Evolutionary conservation across 2,329 filamentous ascomycete species (phyloP).

Genomic region (Beauveria sp.): DNA sequence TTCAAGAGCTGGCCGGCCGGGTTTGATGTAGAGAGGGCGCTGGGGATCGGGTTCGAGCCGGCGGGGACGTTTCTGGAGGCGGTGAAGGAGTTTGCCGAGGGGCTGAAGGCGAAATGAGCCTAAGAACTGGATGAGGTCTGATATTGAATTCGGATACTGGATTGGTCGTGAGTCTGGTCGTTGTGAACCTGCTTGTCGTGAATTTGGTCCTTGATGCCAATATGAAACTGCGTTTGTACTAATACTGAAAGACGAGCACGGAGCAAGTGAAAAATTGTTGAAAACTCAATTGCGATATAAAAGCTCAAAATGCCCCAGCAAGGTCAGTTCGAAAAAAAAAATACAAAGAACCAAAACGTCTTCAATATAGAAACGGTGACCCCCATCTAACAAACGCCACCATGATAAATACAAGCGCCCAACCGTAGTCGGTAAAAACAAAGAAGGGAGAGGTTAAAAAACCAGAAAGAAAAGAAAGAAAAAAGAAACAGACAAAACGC

Average conservation of each 20-base stretch:
- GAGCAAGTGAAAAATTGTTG: background rate
- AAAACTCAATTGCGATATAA: background rate
- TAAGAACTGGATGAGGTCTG: background rate
- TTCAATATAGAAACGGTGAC: background rate
- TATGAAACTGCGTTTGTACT: no score
- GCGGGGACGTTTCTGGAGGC: conserved; percentile 34
- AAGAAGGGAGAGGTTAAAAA: background rate
- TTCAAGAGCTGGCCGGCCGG: conserved; percentile 47
- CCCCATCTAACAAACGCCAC: conserved; percentile 2
- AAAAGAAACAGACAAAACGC: background rate
- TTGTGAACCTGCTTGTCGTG: no score
- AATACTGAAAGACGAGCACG: no score
- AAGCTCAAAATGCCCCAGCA: background rate
- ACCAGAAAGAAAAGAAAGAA: background rate
- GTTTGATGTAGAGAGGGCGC: conserved; percentile 44
- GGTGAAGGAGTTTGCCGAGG: conserved; percentile 20
- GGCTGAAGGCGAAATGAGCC: background rate
- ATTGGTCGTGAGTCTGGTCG: no score
- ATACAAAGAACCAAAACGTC: background rate
- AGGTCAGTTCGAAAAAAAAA: background rate
- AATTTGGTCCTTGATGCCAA: no score
- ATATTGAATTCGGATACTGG: no score
- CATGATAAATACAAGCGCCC: background rate
- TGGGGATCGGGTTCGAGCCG: conserved; percentile 40
- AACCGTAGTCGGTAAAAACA: background rate